Conservation (phyloP, 495 filamentous ascomycete genomes). For the Penicillium manginii region DNA sequence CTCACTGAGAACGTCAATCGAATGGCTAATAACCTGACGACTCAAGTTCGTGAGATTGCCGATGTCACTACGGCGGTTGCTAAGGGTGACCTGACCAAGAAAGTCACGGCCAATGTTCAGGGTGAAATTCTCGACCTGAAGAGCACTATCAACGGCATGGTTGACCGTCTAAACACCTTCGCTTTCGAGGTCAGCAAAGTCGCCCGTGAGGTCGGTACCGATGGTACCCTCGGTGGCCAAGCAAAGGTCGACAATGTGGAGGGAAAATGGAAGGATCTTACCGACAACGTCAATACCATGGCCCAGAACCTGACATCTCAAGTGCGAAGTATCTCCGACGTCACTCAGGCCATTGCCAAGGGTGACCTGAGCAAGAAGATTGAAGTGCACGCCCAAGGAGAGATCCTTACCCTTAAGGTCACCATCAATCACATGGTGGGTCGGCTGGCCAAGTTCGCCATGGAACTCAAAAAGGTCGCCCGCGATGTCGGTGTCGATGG, state of each 20-base stretch:
- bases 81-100: constrained; percentile 90
- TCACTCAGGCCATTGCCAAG: constrained; percentile 95
- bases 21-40: constrained; percentile 98
- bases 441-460: constrained; percentile 93
- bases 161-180: constrained; percentile 94
- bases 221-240: constrained; percentile 93
- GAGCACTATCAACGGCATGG: constrained; percentile 99
- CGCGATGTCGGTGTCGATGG: constrained; percentile 97
- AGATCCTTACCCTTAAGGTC: constrained; percentile 90
- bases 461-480: constrained; percentile 92
- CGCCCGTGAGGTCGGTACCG: constrained; percentile 95
- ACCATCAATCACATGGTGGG: constrained; percentile 99
- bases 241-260: constrained; percentile 97
- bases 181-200: constrained; percentile 99
- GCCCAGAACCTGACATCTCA: constrained; percentile 93
- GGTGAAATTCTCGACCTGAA: constrained; percentile 96
- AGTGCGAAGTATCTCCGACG: constrained; percentile 93
- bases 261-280: constrained; percentile 99
- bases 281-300: constrained; percentile 88
- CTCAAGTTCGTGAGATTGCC: constrained; percentile 97
- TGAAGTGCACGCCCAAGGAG: constrained; percentile 91
- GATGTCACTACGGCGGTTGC: constrained; percentile 98
- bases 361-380: constrained; percentile 96
- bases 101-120: constrained; percentile 93
- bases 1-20: constrained; percentile 97